phyloP scores from a whole-genome alignment of 306 rosid species.

The Dryas drummondii region DNA sequence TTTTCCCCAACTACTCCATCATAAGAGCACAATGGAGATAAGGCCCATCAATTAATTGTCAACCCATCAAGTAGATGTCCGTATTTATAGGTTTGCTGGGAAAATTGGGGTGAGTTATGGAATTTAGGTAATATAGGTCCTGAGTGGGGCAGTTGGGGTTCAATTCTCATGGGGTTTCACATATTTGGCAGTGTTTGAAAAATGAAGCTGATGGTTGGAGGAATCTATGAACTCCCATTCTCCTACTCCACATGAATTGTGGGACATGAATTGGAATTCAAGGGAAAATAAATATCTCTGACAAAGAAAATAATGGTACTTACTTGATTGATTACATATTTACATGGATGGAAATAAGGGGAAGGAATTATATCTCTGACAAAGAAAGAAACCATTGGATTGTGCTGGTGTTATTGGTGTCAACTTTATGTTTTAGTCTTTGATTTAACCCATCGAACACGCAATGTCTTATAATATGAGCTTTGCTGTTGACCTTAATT shows the following conservation, averaged over 20 bases:
- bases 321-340: no score
- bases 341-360: background rate
- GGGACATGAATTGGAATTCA: background rate
- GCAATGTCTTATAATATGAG: slow-evolving; percentile 3
- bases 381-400: background rate
- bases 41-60: no score
- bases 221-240: background rate
- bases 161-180: background rate
- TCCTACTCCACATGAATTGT: background rate
- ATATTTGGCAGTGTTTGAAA: background rate
- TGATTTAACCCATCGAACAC: slow-evolving; percentile 26
- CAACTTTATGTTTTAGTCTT: background rate
- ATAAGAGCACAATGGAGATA: no score
- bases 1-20: no score
- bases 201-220: background rate
- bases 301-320: background rate
- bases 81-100: no score
- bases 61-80: no score
- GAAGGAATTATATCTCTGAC: background rate
- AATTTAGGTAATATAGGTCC: no score
- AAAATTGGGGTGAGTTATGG: no score
- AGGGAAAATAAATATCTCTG: slow-evolving; percentile 6
- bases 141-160: no score
- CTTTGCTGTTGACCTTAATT: background rate
- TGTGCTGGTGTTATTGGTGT: background rate